Evolutionary conservation across 305 asterid genomes (phyloP).

Genomic region (Fraxinus floribunda): DNA sequence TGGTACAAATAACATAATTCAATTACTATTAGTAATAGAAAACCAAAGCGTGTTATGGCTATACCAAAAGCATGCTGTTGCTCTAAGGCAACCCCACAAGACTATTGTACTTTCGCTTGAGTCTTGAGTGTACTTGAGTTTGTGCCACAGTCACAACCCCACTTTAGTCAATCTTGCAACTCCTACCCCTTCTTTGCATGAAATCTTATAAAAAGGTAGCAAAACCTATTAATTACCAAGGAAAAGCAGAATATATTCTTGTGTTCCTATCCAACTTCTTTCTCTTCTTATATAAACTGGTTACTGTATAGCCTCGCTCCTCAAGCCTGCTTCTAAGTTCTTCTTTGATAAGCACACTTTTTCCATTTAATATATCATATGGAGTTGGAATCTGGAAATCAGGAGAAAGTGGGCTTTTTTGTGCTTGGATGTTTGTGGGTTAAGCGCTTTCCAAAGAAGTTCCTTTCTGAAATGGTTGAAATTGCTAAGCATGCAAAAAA

Average conservation of each 20-base stretch:
- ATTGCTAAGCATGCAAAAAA: constrained; percentile 32
- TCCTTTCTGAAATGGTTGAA: constrained; percentile 28
- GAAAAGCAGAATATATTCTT: constrained; percentile 34
- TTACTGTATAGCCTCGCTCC: constrained; percentile 22
- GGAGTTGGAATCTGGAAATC: constrained; percentile 37
- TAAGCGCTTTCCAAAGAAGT: constrained; percentile 27
- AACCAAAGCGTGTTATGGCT: not conserved
- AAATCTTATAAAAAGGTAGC: constrained; percentile 32
- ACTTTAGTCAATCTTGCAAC: constrained; percentile 24
- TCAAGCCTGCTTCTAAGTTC: constrained; percentile 5
- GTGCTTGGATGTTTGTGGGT: constrained; percentile 32
- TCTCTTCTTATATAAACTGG: constrained; percentile 41
- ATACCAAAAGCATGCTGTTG: constrained; percentile 28
- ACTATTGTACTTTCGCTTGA: constrained; percentile 2
- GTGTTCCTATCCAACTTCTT: constrained; percentile 25
- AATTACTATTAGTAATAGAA: constrained; percentile 34
- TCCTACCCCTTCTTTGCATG: constrained; percentile 30
- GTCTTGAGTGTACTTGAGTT: constrained; percentile 3
- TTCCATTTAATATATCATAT: constrained; percentile 9
- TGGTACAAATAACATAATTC: too few relatives aligned
- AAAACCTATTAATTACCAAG: constrained; percentile 6
- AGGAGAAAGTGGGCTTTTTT: constrained; percentile 26
- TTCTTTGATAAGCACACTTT: constrained; percentile 3
- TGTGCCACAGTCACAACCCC: constrained; percentile 32
- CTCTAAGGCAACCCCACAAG: constrained; percentile 14